A percentile compares a stretch with the other conserved stretches of the same genome.
Conservation (phyloP, 2,329 filamentous ascomycete species). For the Nigrospora oryzae region DNA sequence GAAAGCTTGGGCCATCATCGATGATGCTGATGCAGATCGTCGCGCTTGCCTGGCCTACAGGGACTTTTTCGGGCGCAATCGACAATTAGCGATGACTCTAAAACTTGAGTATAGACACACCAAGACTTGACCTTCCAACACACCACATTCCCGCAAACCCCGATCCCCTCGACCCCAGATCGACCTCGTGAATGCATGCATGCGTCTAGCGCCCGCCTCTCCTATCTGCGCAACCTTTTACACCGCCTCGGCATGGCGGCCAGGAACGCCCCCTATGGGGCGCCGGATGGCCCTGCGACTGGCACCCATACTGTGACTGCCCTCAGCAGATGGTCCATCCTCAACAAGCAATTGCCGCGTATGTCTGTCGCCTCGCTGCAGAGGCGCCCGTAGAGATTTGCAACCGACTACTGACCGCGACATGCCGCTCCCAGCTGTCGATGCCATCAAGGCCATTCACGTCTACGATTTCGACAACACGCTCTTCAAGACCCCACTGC, state of each 20-base stretch:
- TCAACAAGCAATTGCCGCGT: conserved; percentile 65
- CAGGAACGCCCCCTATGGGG: conserved; percentile 7
- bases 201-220: background rate
- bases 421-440: conserved; percentile 34
- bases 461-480: conserved; percentile 99
- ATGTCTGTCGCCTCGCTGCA: conserved; percentile 12
- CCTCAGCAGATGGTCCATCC: conserved; percentile 76
- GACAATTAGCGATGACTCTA: no score
- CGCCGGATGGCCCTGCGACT: conserved; percentile 9
- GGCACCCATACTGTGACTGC: conserved; percentile 55
- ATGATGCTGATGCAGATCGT: background rate
- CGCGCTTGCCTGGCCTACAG: no score
- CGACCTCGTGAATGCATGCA: conserved; percentile 1
- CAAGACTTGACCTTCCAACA: background rate
- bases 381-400: background rate
- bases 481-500: conserved; percentile 82
- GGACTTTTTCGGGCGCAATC: no score
- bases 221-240: conserved; percentile 4
- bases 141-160: background rate
- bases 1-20: background rate
- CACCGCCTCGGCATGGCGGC: conserved; percentile 15
- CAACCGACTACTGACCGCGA: conserved; percentile 1
- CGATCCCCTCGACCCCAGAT: background rate
- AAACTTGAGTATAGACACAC: no score
- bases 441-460: conserved; percentile 71